Base-by-base conservation (phyloP, 2,329 filamentous ascomycete genomes). In the Salinomyces thailandicus region DNA sequence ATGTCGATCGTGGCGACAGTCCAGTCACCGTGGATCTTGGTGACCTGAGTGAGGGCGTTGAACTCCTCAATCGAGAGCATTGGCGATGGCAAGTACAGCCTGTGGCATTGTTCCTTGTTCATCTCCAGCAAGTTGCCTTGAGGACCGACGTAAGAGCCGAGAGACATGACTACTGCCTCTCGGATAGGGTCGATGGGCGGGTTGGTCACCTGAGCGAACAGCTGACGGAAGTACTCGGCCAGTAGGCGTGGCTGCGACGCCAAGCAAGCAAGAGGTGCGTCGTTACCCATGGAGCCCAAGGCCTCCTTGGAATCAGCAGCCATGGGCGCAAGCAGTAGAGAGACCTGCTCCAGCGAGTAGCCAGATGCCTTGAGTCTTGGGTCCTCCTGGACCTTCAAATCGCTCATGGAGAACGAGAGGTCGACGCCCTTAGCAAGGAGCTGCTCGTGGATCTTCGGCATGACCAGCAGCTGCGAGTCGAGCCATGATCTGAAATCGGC, bases 141-240 rank as follows among this genome's bases (percentile, higher is more conserved):
- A 31, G 89, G 89, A 33, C 89, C 89, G 50, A 96, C 84, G 58
- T 95, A 96, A 54, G 89, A 93, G 59, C 94, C 87, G 27, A 96
- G 68, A 38, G 89, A 95, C 89, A 96, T 96, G 62, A 96, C 89
- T 54, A 95, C 91, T 18, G 87, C 89, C 71, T 96, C 89, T 62
- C 89, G 76, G 52, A 96, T 96, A 19, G 89, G 89, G 57, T 96
- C 89, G 55, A 96, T 96, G 11, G 89, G 89, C 49, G 89, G 89
- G 63, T 96, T 96, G 44, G 89, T 96, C 60, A 96, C 89, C 66
- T 96, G 89, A 7, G 89, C 89, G 61, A 96, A 96, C 29, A 96
- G 79, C 68, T 96, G 85, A 45, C 89, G 79, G 79, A 96, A 96
- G 67, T 96, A 96, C 62, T 95, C 89, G 61, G 84, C 93, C 14